phyloP scores from a whole-genome alignment of 163 green algal genomes.

The Scenedesmus sp. region DNA sequence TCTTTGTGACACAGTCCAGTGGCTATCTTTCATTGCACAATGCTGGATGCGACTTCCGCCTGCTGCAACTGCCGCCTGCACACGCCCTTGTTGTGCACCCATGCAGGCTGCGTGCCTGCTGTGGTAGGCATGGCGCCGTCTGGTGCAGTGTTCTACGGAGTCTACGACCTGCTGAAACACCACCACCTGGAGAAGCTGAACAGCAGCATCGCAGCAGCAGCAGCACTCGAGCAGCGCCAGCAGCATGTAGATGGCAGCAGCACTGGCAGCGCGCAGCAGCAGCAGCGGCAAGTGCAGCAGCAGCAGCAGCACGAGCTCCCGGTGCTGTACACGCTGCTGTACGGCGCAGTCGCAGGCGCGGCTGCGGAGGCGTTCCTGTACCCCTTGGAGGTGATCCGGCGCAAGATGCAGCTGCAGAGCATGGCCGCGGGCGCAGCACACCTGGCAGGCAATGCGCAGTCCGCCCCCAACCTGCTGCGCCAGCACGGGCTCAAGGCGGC shows the following conservation, averaged over 20 bases:
- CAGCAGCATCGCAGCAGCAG: background rate
- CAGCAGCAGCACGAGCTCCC: conserved; percentile 60
- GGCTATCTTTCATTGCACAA: too few species aligned
- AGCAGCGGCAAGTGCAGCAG: background rate
- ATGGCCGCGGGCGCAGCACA: conserved; percentile 16
- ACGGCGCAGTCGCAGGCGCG: conserved; percentile 75
- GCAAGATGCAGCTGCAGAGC: conserved; percentile 81
- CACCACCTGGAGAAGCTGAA: conserved; percentile 50
- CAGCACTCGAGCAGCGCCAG: background rate
- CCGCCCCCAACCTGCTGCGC: background rate
- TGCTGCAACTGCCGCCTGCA: background rate
- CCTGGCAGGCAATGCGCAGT: background rate
- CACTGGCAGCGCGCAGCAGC: background rate
- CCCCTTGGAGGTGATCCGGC: conserved; percentile 84
- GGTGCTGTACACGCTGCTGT: conserved; percentile 73
- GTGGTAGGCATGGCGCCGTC: conserved; percentile 82
- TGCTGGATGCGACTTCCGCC: background rate
- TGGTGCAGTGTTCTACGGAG: conserved; percentile 87
- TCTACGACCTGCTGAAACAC: conserved; percentile 85
- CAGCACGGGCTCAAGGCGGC: conserved; percentile 29
- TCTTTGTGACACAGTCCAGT: too few species aligned
- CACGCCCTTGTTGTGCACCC: background rate
- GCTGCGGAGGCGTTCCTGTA: conserved; percentile 75
- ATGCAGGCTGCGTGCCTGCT: conserved; percentile 77
- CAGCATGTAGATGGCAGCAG: background rate